These are phyloP conservation scores for Mrakia frigida DNA, from an alignment of 768 basidiomycete genomes.

Conservation along the genomic window DNA sequence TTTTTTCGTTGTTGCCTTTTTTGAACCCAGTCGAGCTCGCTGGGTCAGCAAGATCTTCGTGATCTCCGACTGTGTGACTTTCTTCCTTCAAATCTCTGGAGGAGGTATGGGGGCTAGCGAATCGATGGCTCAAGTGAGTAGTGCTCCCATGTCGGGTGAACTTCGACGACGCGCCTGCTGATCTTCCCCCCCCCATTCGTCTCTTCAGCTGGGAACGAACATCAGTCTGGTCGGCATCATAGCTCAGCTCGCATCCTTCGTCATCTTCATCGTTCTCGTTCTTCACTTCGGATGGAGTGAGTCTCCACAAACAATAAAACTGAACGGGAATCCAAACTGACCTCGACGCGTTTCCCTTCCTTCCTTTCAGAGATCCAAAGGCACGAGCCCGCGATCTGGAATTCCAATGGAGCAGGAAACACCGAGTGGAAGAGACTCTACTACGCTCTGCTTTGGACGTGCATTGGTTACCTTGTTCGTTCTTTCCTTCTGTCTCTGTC, in stretches of 20 bases:
- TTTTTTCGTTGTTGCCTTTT: background rate
- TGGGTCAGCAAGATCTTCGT: background rate
- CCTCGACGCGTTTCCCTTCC: background rate
- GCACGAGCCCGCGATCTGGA: background rate
- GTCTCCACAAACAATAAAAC: background rate
- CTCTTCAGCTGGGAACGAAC: background rate
- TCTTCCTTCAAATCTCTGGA: background rate
- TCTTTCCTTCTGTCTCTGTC: background rate
- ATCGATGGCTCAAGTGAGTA: background rate
- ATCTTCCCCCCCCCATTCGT: background rate
- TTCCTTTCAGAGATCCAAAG: background rate
- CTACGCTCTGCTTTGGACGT: background rate
- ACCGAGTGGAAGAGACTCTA: background rate
- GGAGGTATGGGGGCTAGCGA: background rate
- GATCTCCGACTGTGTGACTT: background rate
- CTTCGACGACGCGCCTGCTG: background rate
- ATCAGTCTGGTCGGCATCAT: conserved; percentile 4
- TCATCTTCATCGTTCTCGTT: background rate
- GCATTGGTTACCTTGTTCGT: background rate
- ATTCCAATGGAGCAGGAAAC: background rate
- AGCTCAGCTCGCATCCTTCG: background rate
- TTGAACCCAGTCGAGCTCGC: background rate
- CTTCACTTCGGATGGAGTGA: conserved; percentile 2
- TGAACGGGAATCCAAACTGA: background rate
- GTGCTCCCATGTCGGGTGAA: background rate